Conservation (phyloP, 305 asterid species). For the Fraxinus xanthoxyloides region DNA sequence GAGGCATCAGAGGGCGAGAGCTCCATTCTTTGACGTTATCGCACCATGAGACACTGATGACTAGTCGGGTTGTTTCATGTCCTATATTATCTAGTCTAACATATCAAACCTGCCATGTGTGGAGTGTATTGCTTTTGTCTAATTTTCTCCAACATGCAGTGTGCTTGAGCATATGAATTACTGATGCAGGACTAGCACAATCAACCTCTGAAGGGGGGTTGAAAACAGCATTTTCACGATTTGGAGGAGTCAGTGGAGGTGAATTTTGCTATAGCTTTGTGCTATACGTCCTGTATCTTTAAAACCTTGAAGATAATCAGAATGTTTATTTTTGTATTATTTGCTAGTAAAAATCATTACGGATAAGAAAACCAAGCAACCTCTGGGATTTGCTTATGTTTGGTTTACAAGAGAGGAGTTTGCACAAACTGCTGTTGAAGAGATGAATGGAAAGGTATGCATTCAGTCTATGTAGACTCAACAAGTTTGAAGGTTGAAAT, state of each 20-base stretch:
- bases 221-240: constrained; percentile 36
- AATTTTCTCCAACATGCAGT: neutral
- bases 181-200: constrained; percentile 39
- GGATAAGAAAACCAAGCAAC: constrained; percentile 45
- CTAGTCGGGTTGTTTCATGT: constrained; percentile 49
- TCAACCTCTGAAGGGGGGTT: constrained; percentile 45
- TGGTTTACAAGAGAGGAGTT: constrained; percentile 23
- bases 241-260: constrained; percentile 58
- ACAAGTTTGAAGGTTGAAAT: neutral
- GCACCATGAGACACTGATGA: constrained; percentile 19
- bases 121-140: neutral
- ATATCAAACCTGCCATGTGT: neutral
- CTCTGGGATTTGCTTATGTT: constrained; percentile 51
- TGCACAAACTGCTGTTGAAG: constrained; percentile 31
- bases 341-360: constrained; percentile 41
- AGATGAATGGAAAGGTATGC: constrained; percentile 53
- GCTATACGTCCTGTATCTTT: neutral
- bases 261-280: constrained; percentile 2
- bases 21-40: neutral
- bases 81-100: no score
- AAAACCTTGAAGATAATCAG: neutral
- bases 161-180: neutral
- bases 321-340: neutral
- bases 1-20: neutral
- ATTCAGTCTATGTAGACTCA: constrained; percentile 12